Evolutionary conservation across 495 filamentous ascomycete genomes (phyloP), one percentile per base, ranked within the genome.

Genomic region (Aspergillus incahuasiensis): DNA sequence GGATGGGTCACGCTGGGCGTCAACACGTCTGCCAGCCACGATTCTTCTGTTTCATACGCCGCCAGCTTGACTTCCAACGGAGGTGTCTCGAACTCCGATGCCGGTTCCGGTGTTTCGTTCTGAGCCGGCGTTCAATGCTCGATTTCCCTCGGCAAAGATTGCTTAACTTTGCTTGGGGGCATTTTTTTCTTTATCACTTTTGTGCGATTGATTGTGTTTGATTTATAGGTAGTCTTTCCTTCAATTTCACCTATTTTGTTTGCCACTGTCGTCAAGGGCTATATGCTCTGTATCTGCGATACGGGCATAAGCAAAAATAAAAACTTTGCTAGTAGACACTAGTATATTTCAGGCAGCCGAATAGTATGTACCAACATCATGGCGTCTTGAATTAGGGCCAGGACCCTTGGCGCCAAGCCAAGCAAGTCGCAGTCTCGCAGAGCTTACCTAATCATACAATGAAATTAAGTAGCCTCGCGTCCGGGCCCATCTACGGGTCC

Each of bases 1-100:
- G 79, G 68, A 1, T 85, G 78, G 77, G 74, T 85, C 41, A 70
- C 73, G 19, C 67, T 86, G 15, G 82, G 73, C 45, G 71, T 85
- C 55, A 76, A 86, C 56, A 64, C 69, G 0, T 72, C 72, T 30
- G 65, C 59, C 8, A 60, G 46, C 41, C 48, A 68, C 39, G 57
- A 65, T 20, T 50, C 60, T 1, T 18, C 16, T 22, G 41, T 44
- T 19, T 32, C 24, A 4, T 48, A 48, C n/a, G 45, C 45, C 19
- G 45, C 45, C 4, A 16, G 6, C 2, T 12, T 48, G 45, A 48
- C 28, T 7, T n/a, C 45, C n/a, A 11, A 25, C 20, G 45, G 45
- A 12, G 45, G 45, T 34, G 45, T 48, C n/a, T 18, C 45, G 2
- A 48, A 34, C n/a, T 25, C 21, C 1, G 28, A 44, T 44, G 6